These are phyloP conservation scores for Penicillium argentinense DNA, from an alignment of 495 filamentous ascomycete genomes.

Conservation along the genomic window DNA sequence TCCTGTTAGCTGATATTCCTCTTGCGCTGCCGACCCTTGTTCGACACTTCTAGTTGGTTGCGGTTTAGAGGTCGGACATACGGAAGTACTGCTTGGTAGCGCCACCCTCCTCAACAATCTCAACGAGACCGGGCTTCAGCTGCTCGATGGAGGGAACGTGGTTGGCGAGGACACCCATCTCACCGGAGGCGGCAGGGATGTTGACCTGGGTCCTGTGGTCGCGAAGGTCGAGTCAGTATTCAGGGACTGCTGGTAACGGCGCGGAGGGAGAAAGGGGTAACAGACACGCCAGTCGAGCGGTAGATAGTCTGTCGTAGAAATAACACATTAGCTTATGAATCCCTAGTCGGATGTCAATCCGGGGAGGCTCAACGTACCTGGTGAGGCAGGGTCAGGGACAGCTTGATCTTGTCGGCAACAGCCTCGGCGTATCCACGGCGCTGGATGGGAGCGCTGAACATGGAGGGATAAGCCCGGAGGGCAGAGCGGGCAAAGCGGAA, in stretches of 20 bases:
- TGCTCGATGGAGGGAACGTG: constrained; percentile 99
- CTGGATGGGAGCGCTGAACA: constrained; percentile 67
- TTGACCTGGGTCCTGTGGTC: constrained; percentile 89
- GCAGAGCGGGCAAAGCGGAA: constrained; percentile 86
- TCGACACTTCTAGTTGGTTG: neutral
- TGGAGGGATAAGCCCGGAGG: constrained; percentile 71
- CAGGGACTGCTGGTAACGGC: constrained; percentile 14
- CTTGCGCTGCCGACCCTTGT: neutral
- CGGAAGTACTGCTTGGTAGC: constrained; percentile 98
- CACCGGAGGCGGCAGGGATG: constrained; percentile 94
- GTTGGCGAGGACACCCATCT: constrained; percentile 98
- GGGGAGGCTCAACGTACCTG: constrained; percentile 67
- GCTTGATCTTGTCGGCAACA: constrained; percentile 93
- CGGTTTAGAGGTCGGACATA: constrained; percentile 53
- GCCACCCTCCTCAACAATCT: constrained; percentile 89
- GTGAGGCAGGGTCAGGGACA: constrained; percentile 95
- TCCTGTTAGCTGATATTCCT: constrained; percentile 22
- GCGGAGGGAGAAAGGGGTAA: constrained; percentile 10
- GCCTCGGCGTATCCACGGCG: constrained; percentile 93
- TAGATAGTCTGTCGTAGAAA: constrained; percentile 61
- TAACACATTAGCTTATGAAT: constrained; percentile 22
- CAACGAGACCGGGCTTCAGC: constrained; percentile 92
- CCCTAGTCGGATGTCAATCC: constrained; percentile 6
- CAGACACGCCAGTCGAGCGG: constrained; percentile 72
- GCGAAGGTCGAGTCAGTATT: constrained; percentile 39